phyloP scores from a whole-genome alignment of 164 flowering plant species.

The Paratinospora sagittata region DNA sequence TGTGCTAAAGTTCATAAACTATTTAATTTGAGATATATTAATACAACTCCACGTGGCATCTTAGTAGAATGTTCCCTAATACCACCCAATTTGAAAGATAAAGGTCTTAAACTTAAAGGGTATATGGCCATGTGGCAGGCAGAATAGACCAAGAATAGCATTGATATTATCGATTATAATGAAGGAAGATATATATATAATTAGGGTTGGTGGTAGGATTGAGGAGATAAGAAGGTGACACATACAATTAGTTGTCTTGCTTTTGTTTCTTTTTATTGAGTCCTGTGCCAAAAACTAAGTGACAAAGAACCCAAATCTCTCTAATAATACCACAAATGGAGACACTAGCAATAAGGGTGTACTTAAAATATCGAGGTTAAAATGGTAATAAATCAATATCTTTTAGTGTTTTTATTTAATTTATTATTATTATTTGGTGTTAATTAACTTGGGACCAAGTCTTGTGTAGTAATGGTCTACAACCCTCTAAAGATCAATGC shows the following conservation, averaged over 20 bases:
- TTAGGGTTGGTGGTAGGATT: not conserved
- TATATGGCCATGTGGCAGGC: not conserved
- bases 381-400: not conserved
- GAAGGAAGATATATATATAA: not conserved
- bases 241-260: not conserved
- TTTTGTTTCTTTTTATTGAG: not conserved
- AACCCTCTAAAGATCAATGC: not conserved
- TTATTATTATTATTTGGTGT: no score
- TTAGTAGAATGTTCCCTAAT: not conserved
- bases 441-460: not conserved
- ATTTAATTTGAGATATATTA: not conserved
- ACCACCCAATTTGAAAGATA: no score
- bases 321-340: not conserved
- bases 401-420: not conserved
- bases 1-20: not conserved
- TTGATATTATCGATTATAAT: not conserved
- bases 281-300: not conserved
- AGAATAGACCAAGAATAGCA: not conserved
- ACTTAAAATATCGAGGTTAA: not conserved
- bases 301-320: not conserved
- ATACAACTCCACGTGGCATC: not conserved
- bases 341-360: not conserved
- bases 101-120: not conserved
- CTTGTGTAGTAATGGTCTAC: not conserved
- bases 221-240: conserved; percentile 1